Evolutionary conservation across 2,329 filamentous ascomycete genomes (phyloP).

Genomic region (Raffaelea ambrosiae): DNA sequence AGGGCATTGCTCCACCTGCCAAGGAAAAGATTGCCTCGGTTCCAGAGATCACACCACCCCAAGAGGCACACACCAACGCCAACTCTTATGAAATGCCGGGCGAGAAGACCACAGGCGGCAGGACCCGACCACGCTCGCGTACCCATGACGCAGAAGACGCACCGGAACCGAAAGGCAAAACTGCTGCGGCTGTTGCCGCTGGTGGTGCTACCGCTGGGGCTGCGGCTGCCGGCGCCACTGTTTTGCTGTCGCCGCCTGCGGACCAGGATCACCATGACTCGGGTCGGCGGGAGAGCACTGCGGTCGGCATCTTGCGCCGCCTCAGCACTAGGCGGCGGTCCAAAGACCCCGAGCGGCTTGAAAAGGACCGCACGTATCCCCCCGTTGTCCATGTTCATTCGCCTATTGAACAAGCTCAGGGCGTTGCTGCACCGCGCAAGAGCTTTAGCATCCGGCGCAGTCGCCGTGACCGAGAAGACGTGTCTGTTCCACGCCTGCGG

Average conservation of each 20-base stretch:
- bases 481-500: slow-evolving; percentile 33
- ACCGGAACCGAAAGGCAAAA: slow-evolving; percentile 57
- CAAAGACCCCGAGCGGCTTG: slow-evolving; percentile 55
- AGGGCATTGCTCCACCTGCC: slow-evolving; percentile 26
- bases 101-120: slow-evolving; percentile 75
- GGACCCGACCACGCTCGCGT: slow-evolving; percentile 74
- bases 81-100: slow-evolving; percentile 80
- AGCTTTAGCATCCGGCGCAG: slow-evolving; percentile 74
- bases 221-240: slow-evolving; percentile 27
- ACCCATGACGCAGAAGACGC: slow-evolving; percentile 94
- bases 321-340: slow-evolving; percentile 77
- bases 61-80: slow-evolving; percentile 82
- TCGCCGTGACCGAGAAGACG: slow-evolving; percentile 46
- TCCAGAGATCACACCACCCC: slow-evolving; percentile 71
- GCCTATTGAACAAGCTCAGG: slow-evolving; percentile 44
- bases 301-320: slow-evolving; percentile 73
- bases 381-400: slow-evolving; percentile 71
- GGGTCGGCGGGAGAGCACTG: slow-evolving; percentile 77
- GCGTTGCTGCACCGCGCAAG: slow-evolving; percentile 59
- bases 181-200: slow-evolving; percentile 26
- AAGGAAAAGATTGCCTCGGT: slow-evolving; percentile 41
- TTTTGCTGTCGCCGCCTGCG: slow-evolving; percentile 35
- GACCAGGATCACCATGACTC: slow-evolving; percentile 52
- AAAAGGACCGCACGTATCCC: slow-evolving; percentile 60
- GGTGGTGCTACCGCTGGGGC: not conserved